Conservation (phyloP, 225 moss, liverwort and hornwort species). For the Straminergon stramineum region DNA sequence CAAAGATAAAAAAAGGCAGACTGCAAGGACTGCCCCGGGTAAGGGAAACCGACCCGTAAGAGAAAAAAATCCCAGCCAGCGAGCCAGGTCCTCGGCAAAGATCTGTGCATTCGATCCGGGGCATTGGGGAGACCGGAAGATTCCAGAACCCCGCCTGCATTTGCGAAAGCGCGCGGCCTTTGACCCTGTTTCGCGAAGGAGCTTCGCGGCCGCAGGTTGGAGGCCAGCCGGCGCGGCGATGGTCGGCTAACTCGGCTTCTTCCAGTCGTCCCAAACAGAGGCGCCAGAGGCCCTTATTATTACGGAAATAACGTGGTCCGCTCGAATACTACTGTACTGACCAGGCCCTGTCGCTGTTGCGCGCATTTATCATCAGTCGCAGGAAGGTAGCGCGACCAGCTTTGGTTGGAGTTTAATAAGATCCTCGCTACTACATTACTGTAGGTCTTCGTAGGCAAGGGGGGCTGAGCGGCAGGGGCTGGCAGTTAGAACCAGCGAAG, state of each 20-base stretch:
- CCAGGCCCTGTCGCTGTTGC: neutral
- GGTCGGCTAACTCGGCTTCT: neutral
- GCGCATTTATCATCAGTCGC: neutral
- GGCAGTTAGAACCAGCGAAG: neutral
- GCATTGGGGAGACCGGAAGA: neutral
- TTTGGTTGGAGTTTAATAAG: neutral
- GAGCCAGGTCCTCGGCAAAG: neutral
- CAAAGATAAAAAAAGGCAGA: accelerated
- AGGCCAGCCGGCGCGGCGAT: neutral
- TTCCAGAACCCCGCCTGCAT: neutral
- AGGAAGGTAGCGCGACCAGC: neutral
- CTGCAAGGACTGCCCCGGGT: neutral
- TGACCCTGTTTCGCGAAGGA: neutral
- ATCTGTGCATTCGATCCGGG: neutral
- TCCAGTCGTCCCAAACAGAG: neutral
- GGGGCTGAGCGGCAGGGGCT: neutral
- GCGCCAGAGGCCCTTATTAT: neutral
- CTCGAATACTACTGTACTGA: neutral
- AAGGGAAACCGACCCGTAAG: neutral
- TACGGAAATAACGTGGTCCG: neutral
- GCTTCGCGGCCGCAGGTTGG: neutral
- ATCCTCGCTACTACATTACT: neutral
- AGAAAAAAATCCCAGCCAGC: neutral
- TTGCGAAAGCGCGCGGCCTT: neutral
- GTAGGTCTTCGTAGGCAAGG: neutral